A percentile compares a stretch with the other conserved stretches of the same genome.
Conservation (phyloP, 2,329 filamentous ascomycete genomes). For the Verticillium tricorpus region DNA sequence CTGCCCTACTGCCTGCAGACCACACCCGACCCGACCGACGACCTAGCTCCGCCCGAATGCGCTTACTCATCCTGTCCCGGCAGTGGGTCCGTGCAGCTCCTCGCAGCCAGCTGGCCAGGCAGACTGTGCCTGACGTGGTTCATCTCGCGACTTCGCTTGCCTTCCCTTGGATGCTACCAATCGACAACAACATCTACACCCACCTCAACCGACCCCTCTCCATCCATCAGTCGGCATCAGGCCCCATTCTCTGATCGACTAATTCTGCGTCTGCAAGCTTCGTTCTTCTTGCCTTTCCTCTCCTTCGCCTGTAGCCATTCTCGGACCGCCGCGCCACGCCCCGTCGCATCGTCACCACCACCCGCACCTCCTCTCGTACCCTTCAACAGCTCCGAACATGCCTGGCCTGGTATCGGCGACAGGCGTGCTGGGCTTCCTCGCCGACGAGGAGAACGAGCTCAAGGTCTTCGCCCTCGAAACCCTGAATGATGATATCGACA, state of each 20-base stretch:
- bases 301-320: not conserved
- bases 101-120: not conserved
- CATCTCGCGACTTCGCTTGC: conserved; percentile 1
- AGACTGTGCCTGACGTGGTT: conserved; percentile 40
- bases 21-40: too few relatives aligned
- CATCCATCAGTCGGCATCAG: not conserved
- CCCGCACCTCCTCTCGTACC: not conserved
- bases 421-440: conserved; percentile 90
- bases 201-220: not conserved
- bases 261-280: not conserved
- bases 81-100: not conserved
- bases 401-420: conserved; percentile 90
- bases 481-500: conserved; percentile 93
- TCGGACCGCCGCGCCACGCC: not conserved
- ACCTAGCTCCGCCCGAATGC: not conserved
- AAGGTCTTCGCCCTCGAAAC: conserved; percentile 93
- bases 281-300: not conserved
- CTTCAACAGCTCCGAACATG: conserved; percentile 50
- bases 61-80: not conserved
- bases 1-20: not conserved
- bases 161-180: not conserved
- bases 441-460: conserved; percentile 90
- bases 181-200: conserved; percentile 2
- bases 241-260: not conserved
- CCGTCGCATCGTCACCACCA: not conserved